Evolutionary conservation across 768 basidiomycete species (phyloP), one percentile per base, ranked within the genome.

Genomic region (Royoungia palumana): DNA sequence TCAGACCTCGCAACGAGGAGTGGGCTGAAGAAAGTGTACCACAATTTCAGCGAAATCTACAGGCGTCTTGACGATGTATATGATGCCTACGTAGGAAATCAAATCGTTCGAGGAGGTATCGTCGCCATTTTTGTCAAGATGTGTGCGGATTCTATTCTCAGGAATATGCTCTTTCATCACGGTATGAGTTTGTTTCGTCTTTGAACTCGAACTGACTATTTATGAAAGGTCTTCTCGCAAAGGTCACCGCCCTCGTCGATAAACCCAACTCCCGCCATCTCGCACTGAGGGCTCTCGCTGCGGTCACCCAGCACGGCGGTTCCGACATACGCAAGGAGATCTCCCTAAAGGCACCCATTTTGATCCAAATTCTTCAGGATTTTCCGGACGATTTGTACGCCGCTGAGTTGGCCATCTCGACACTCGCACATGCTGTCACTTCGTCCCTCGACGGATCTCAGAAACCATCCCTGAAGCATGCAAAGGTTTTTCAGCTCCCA

Each of bases 1-100:
- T 11, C 35, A 48, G 17, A 53, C 19, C 44, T 46, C 16, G 28
- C 34, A 13, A 43, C 43, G 81, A 81, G 83, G 60, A 76, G 74
- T 55, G 83, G 82, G 16, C 62, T 86, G 51, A 85, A 81, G 61
- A 81, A 78, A 56, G 72, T 83, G 9, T 81, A 84, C 57, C 64
- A 69, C 25, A 73, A 79, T 54, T 83, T 85, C 56, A 71, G 74
- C 17, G 60, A 63, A 1, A 72, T 82, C 30, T 79, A 76, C 49
- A 58, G 64, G 30, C 71, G 69, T 14, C 68, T 85, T 14, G 76
- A 82, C 20, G 65, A 66, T 11, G 67, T 72, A 0, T 83, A 78
- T 56, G 55, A 69, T 6, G 70, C 64, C 20, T 68, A 77, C 49
- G 40, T 47, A 3, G 62, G 64, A 3, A 76, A 78, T 58, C 71